These are phyloP conservation scores for Hevea brasiliensis DNA, from an alignment of 345 rosid genomes.

Conservation along the genomic window DNA sequence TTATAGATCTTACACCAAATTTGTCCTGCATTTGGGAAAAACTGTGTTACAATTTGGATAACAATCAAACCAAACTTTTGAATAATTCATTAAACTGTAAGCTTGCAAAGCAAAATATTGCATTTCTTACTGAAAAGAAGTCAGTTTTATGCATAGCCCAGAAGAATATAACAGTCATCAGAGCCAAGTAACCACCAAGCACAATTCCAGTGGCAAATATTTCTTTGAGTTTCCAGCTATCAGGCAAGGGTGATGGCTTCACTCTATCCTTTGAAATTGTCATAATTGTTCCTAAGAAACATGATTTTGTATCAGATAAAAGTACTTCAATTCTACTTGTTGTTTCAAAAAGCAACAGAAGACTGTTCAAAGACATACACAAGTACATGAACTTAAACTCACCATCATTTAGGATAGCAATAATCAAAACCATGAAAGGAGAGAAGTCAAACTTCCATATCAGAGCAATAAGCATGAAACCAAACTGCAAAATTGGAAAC, in stretches of 20 bases:
- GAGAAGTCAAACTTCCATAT: slow-evolving; percentile 35
- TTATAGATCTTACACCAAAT: slow-evolving; percentile 22
- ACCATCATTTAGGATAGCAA: slow-evolving; percentile 38
- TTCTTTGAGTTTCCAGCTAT: slow-evolving; percentile 36
- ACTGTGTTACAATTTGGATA: no score
- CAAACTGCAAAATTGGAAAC: slow-evolving; percentile 23
- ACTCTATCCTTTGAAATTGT: slow-evolving; percentile 39
- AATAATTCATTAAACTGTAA: background rate
- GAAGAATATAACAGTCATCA: slow-evolving; percentile 35
- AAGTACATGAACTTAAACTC: background rate
- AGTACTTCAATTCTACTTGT: background rate
- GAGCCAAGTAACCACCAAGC: slow-evolving; percentile 35
- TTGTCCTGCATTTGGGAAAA: slow-evolving; percentile 21
- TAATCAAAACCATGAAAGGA: slow-evolving; percentile 40
- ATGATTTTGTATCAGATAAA: background rate
- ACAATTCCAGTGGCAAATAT: slow-evolving; percentile 34
- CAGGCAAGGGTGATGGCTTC: slow-evolving; percentile 37
- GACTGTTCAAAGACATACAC: background rate
- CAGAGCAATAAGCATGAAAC: slow-evolving; percentile 35
- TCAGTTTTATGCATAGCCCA: slow-evolving; percentile 28
- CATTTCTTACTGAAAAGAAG: slow-evolving; percentile 23
- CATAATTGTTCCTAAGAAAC: slow-evolving; percentile 32
- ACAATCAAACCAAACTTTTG: background rate
- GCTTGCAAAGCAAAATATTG: background rate
- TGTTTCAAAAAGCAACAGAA: background rate